Conservation (phyloP, 1,284 basidiomycete species). For the Ceratobasidium sp. region DNA sequence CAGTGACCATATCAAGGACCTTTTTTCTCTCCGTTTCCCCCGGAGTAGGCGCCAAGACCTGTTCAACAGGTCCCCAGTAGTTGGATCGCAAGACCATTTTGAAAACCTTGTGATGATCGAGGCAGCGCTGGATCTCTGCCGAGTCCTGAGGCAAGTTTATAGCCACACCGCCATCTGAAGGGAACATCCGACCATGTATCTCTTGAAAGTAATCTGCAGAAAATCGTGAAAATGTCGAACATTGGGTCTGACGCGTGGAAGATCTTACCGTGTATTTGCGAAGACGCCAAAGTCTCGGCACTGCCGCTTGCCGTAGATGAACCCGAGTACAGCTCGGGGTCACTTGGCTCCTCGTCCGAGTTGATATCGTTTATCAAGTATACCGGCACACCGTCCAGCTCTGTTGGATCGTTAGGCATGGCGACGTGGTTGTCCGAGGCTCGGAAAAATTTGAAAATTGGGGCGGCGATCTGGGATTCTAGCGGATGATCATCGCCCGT, state of each 20-base stretch:
- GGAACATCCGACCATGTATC: neutral
- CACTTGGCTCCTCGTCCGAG: neutral
- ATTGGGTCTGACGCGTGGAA: too few relatives aligned
- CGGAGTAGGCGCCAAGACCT: neutral
- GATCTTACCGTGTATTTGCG: slow-evolving; percentile 6
- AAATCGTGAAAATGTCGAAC: neutral
- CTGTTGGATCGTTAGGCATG: too few relatives aligned
- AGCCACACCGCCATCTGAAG: too few relatives aligned
- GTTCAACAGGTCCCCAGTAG: slow-evolving; percentile 3
- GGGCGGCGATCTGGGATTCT: too few relatives aligned
- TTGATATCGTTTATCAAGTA: too few relatives aligned
- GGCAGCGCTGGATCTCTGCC: neutral
- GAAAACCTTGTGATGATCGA: neutral
- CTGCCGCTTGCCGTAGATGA: neutral
- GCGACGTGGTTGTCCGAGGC: too few relatives aligned
- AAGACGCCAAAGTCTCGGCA: slow-evolving; percentile 7
- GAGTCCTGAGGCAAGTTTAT: neutral
- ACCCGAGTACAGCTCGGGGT: slow-evolving; percentile 2
- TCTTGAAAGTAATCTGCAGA: neutral
- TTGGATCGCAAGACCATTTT: neutral
- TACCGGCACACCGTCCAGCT: neutral
- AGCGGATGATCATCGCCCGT: too few relatives aligned
- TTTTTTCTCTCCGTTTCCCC: neutral
- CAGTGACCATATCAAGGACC: neutral
- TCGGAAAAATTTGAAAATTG: too few relatives aligned